phyloP scores from a whole-genome alignment of 257 asterid genomes.

The Nemophila menziesii region DNA sequence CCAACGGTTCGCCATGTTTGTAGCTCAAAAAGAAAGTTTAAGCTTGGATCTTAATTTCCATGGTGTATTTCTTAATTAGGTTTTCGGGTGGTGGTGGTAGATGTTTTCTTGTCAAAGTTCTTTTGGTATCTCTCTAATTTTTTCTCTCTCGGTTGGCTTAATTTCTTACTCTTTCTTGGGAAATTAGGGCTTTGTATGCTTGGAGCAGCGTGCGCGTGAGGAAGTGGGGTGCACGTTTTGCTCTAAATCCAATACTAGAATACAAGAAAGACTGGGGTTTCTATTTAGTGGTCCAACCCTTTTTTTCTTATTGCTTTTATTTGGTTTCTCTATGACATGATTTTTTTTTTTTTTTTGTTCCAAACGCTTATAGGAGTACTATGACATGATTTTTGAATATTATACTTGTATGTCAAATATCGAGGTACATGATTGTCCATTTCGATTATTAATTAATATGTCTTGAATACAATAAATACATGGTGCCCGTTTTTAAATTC shows the following conservation, averaged over 20 bases:
- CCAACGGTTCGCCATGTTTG: constrained; percentile 8
- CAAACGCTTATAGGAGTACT: too few relatives aligned
- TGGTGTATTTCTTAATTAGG: background rate
- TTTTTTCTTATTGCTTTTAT: background rate
- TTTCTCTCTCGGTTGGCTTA: too few relatives aligned
- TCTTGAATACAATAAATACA: too few relatives aligned
- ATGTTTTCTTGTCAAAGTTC: background rate
- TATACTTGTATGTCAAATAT: too few relatives aligned
- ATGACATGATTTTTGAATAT: too few relatives aligned
- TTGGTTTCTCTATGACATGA: too few relatives aligned
- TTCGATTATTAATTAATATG: too few relatives aligned
- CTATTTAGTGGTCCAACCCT: background rate
- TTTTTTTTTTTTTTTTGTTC: too few relatives aligned
- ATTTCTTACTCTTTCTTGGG: background rate
- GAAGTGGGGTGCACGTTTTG: background rate
- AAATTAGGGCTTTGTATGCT: background rate
- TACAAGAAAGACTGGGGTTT: background rate
- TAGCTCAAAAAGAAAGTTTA: background rate
- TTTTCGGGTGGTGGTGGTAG: background rate
- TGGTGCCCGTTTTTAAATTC: too few relatives aligned
- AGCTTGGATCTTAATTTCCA: constrained; percentile 1
- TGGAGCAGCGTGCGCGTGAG: background rate
- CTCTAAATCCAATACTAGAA: background rate
- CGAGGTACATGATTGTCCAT: too few relatives aligned
- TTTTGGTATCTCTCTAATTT: too few relatives aligned